Base-by-base conservation (phyloP, 31 red algal genomes). In the Odonthalia washingtoniensis region DNA sequence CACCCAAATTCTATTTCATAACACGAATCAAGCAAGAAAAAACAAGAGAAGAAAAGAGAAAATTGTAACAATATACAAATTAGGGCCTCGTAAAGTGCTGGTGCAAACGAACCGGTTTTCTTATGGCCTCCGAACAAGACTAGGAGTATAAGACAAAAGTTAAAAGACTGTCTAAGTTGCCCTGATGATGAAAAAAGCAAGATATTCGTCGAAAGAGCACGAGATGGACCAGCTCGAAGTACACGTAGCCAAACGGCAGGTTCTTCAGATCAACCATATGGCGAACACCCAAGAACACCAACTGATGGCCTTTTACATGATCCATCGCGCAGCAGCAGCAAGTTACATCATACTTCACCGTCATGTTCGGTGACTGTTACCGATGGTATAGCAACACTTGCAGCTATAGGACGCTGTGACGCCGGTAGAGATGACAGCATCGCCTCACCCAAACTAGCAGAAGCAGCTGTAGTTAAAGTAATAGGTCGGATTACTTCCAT, bases 391-490 rank as follows among this genome's bases (percentile, higher is more conserved):
- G 49, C 70, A 14, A 24, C 21, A 28, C 70, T 63, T 30, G 34
- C 30, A 2, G 30, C 40, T 5, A 41, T 57, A 37, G 70, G 69
- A 5, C 83, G 83, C 33, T 86, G 83, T 33, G 83, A 86, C 42
- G 83, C 74, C 46, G 83, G 83, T 43, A 75, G 83, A 24, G 70
- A 86, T 57, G 62, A 86, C 24, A 73, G 9, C 18, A 41, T 85
- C 41, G 82, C 68, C 39, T 74, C 66, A 33, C n/a, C 1, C 5
- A 31, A 6, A 3, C 0, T 74, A 0, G 67, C 40, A 33, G 82
- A 74, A 49, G 33, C 17, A 2, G 82, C 66, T 3, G 68, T 31
- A 3, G 9, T 73, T 2, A 6, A 72, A 31, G 1, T 64, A 5
- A 85, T 85, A 39, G 82, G 82, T 17, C 66, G 60, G 37, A 85